Evolutionary conservation across 2,329 filamentous ascomycete species (phyloP), one percentile per base, ranked within the genome.

Genomic region (Aspergillus latus): DNA sequence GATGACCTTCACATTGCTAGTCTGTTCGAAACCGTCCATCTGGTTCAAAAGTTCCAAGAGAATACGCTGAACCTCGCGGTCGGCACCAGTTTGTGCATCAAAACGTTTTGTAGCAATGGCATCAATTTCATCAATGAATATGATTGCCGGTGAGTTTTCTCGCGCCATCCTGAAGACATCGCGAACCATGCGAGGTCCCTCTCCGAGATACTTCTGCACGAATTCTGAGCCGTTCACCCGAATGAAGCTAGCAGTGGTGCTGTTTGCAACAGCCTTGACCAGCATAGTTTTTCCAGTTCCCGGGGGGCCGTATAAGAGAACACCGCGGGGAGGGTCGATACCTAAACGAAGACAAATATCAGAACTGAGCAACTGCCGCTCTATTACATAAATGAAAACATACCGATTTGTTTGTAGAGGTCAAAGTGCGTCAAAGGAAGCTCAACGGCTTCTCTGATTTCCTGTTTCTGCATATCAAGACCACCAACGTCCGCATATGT

Each of bases 11-110:
- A 99, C 94, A 76, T 99, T 99, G 74, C 91, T 90, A 0, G 92
- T 96, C 77, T 99, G 94, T 75, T 99, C 94, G 80, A 99, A 99
- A 63, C 94, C 94, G 74, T 99, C 94, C 94, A 99, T 99, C 78
- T 99, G 94, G 80, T 99, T 99, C 62, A 99, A 87, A 64, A 99
- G 81, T 76, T 99, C 94, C 59, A 99, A 87, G 58, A 99, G 82
- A 70, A 99, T 99, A 83, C 94, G 93, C 80, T 99, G 94, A 13
- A 99, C 94, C 78, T 99, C 94, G 78, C 94, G 87, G 72, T 99
- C 94, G 64, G 94, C 94, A 74, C 94, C 94, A 3, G 94, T 99
- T 78, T 99, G 94, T 26, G 94, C 94, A 73, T 99, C 94, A 77
- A 99, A 99, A 75, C 94, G 93, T 81, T 99, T 99, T 40, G 94